Evolutionary conservation across 2,329 filamentous ascomycete genomes (phyloP), one percentile per base, ranked within the genome.

Genomic region (Tolypocladium ovalisporum): DNA sequence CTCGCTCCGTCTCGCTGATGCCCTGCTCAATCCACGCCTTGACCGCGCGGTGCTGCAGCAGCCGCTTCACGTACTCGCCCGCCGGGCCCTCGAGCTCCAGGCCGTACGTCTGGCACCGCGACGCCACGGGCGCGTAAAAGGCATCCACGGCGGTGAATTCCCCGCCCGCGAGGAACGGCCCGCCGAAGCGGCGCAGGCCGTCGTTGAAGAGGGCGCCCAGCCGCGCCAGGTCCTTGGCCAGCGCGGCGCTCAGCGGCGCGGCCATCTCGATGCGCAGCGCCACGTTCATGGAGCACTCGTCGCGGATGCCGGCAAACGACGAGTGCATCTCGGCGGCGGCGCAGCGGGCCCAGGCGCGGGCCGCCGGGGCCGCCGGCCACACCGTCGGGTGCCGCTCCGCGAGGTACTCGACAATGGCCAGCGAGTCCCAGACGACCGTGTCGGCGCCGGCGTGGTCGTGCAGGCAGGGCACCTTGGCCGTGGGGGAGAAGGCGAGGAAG

Each of bases 261-360:
- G 60, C 64, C 44, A 74, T 57, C 53, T 71, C 66, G 40, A 77
- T 65, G 17, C 75, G 64, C 24, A 76, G 56, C 0, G 66, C 71
- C 3, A 76, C 72, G 56, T 77, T 78, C 68, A 74, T 73, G 35
- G 67, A 63, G 58, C 75, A 76, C 60, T 77, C 71, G 54, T 71
- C 65, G 1, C 76, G 71, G 29, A 79, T 62, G 22, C 68, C 67
- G 4, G 54, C 49, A 60, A 79, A 79, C 34, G 73, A 66, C 2
- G 76, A 68, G 65, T 78, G 76, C 76, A 79, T 79, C 63, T 78
- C 73, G 0, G 76, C 73, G 6, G 73, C 71, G 9, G 75, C 76
- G 34, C 66, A 67, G 40, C 76, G 68, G 17, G 77, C 77, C 59
- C 73, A 74, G 1, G 76, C 73, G 13, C 76, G 69, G 2, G 75